Evolutionary conservation across 176 grass and related monocot genomes (phyloP).

Genomic region (Avena insularis): DNA sequence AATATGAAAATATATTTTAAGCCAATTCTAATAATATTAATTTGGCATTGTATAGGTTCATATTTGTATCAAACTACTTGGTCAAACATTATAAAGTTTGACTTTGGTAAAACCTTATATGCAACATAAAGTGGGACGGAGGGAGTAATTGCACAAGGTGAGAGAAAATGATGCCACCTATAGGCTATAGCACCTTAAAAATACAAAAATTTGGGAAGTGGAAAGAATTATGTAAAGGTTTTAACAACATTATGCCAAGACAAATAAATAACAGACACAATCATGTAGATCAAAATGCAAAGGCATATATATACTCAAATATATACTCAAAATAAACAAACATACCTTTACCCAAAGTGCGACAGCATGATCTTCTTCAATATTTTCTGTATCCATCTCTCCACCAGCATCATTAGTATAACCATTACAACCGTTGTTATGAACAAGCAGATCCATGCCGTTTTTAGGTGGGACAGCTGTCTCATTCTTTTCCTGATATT

Average conservation of each 20-base stretch:
- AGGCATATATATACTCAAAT: neutral
- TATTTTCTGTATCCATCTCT: conserved; percentile 37
- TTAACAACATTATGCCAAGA: conserved; percentile 7
- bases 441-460: conserved; percentile 30
- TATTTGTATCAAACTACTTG: too few relatives aligned
- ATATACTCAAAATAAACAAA: conserved; percentile 15
- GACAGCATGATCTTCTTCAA: conserved; percentile 64
- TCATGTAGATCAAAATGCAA: neutral
- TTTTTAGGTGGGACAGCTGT: conserved; percentile 48
- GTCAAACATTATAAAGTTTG: too few relatives aligned
- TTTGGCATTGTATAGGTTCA: too few relatives aligned
- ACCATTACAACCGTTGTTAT: conserved; percentile 51
- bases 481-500: conserved; percentile 39
- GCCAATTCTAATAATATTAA: too few relatives aligned
- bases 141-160: conserved; percentile 5
- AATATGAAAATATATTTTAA: too few relatives aligned
- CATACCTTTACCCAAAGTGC: conserved; percentile 98
- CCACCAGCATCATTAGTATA: conserved; percentile 43
- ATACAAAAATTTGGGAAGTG: neutral
- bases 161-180: neutral
- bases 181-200: conserved; percentile 14
- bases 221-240: neutral
- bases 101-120: too few relatives aligned
- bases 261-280: conserved; percentile 12
- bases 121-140: too few relatives aligned